Base-by-base conservation (phyloP, 192 early-diverging fungal genomes). In the Backusella circina region DNA sequence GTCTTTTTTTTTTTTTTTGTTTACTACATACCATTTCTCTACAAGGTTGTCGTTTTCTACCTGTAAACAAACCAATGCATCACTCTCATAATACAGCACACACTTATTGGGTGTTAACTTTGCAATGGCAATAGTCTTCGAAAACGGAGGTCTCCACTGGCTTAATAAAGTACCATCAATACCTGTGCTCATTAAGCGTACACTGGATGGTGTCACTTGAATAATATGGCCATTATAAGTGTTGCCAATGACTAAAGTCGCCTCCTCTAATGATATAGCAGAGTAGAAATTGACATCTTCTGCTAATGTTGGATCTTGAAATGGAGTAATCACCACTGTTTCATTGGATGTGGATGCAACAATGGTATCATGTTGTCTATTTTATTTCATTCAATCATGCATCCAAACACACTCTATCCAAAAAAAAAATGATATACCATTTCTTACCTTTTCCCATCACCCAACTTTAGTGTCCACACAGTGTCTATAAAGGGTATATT, bases 401-500 rank as follows among this genome's bases (percentile, higher is more conserved):
- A 35, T 30, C 13, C 5, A 54, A 13, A 2, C 2, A n/a, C n/a
- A n/a, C 31, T 13, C 15, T 13, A 32, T 15, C 0, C 13, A 18
- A 35, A 66, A n/a, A n/a, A n/a, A n/a, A n/a, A n/a, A n/a, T n/a
- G n/a, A 0, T 35, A 35, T 35, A 35, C 33, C 39, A 51, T 51
- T 38, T 28, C 66, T 18, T 78, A 90, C 89, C 65, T 67, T 35
- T 85, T 72, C 3, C 83, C 85, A 18, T 84, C 73, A 9, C 69
- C 68, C 23, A 84, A 71, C 3, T 80, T 78, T 18, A 95, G 75
- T 31, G 92, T 86, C 94, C 95, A 97, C 0, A 95, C 77, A 6
- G 88, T 87, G 70, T 86, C 85, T 10, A 96, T 76, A n/a, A 94
- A 93, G 8, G 76, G 79, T 18, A 95, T 83, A 15, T 87, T 83